A percentile compares a stretch with the other conserved stretches of the same genome.
Conservation (phyloP, 2,329 filamentous ascomycete species). For the Xylaria sp. region DNA sequence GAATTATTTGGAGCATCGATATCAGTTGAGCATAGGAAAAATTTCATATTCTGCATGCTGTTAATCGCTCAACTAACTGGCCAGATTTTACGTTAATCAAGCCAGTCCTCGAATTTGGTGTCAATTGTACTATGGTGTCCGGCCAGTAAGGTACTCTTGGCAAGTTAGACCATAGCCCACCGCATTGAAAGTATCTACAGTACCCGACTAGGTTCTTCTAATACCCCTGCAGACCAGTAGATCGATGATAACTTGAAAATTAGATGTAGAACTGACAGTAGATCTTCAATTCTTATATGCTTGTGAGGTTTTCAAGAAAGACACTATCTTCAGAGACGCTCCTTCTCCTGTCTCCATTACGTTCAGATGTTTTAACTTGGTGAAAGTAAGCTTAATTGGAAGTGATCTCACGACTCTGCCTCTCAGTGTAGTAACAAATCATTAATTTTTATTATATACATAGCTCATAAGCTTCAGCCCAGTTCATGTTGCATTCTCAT, state of each 20-base stretch:
- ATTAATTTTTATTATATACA: slow-evolving; percentile 28
- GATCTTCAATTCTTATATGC: background rate
- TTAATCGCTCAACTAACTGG: background rate
- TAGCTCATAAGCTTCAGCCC: background rate
- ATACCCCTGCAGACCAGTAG: background rate
- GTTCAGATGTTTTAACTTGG: background rate
- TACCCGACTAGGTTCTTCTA: background rate
- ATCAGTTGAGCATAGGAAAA: background rate
- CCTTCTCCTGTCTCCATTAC: background rate
- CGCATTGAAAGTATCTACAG: background rate
- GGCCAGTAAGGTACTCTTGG: background rate
- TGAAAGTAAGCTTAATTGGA: background rate
- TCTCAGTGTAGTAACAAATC: background rate
- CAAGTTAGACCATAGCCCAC: background rate
- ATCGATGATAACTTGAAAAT: background rate
- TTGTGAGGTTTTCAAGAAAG: background rate
- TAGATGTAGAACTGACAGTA: background rate
- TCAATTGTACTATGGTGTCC: too few relatives aligned
- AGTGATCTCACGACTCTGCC: background rate
- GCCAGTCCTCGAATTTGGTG: too few relatives aligned
- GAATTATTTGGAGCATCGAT: background rate
- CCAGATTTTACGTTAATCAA: background rate
- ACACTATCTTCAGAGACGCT: background rate
- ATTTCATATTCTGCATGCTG: background rate
- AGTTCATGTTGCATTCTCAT: background rate